Evolutionary conservation across 169 alveolate genomes (phyloP).

Genomic region (Plasmodium cynomolgi): DNA sequence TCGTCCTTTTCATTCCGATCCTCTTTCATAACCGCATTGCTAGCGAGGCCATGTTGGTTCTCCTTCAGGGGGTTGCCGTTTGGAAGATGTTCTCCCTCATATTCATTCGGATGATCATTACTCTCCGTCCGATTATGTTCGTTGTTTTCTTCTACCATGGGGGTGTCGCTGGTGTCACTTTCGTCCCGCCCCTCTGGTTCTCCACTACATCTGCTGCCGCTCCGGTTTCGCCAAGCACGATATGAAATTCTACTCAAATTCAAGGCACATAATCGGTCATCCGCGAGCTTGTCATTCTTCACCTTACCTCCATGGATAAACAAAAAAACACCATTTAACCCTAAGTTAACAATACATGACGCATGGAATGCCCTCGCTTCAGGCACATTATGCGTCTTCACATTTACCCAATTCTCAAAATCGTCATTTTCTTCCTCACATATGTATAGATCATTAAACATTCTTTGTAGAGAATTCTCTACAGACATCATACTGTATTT

Average conservation of each 20-base stretch:
- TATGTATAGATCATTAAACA: constrained; percentile 64
- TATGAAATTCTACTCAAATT: constrained; percentile 16
- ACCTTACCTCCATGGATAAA: constrained; percentile 73
- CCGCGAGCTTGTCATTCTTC: constrained; percentile 43
- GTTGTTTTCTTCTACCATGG: background rate
- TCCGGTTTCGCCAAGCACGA: background rate
- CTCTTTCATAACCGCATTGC: background rate
- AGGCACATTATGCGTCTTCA: constrained; percentile 63
- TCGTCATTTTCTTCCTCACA: constrained; percentile 51
- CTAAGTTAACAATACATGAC: constrained; percentile 63
- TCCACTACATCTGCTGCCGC: background rate
- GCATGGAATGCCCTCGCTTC: constrained; percentile 73
- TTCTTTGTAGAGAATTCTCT: constrained; percentile 46
- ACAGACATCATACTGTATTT: background rate
- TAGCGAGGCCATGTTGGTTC: background rate
- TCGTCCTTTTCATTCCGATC: background rate
- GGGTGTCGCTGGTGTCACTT: background rate
- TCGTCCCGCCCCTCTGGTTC: background rate
- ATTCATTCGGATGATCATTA: background rate
- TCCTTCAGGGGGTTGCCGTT: background rate
- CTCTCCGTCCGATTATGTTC: background rate
- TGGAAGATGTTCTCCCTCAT: background rate
- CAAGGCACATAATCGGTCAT: constrained; percentile 45
- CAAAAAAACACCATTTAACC: constrained; percentile 53
- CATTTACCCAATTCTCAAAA: constrained; percentile 19